phyloP scores from a whole-genome alignment of 805 yeast genomes.

The Cyberlindnera xylosilytica region DNA sequence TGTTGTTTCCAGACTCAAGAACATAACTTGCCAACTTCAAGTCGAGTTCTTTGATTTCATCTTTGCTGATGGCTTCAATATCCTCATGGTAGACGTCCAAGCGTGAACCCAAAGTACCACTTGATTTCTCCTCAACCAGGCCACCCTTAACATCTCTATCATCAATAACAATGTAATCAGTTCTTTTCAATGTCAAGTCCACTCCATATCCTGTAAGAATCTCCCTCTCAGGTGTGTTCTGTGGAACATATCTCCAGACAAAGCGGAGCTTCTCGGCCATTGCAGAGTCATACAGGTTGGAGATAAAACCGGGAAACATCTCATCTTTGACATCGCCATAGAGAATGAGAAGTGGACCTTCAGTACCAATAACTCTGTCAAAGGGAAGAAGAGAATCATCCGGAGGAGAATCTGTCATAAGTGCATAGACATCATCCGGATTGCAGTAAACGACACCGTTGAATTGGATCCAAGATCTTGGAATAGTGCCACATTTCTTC shows the following conservation, averaged over 20 bases:
- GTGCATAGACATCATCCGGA: constrained; percentile 73
- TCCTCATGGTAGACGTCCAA: constrained; percentile 27
- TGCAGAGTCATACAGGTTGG: constrained; percentile 57
- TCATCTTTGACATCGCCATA: constrained; percentile 61
- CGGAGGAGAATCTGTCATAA: constrained; percentile 47
- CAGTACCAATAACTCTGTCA: constrained; percentile 65
- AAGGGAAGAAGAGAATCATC: constrained; percentile 34
- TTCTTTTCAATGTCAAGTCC: constrained; percentile 58
- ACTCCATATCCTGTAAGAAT: constrained; percentile 62
- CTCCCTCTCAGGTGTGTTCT: constrained; percentile 25
- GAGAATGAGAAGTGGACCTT: constrained; percentile 52
- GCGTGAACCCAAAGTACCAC: constrained; percentile 7
- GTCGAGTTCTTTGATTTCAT: constrained; percentile 37
- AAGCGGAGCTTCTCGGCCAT: constrained; percentile 63
- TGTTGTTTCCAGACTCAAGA: constrained; percentile 21
- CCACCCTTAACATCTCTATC: constrained; percentile 42
- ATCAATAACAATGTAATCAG: constrained; percentile 64
- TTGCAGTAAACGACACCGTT: constrained; percentile 59
- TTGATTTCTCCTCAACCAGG: neutral
- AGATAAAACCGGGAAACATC: constrained; percentile 54
- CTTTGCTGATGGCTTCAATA: constrained; percentile 30
- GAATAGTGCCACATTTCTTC: constrained; percentile 23
- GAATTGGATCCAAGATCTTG: constrained; percentile 47
- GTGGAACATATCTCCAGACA: constrained; percentile 69
- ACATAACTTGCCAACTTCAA: constrained; percentile 36